Percentiles rank a stretch among this genome's conserved stretches.
These are phyloP conservation scores for Hymenoscyphus linearis DNA, from an alignment of 2,329 filamentous ascomycete species.

Conservation along the genomic window DNA sequence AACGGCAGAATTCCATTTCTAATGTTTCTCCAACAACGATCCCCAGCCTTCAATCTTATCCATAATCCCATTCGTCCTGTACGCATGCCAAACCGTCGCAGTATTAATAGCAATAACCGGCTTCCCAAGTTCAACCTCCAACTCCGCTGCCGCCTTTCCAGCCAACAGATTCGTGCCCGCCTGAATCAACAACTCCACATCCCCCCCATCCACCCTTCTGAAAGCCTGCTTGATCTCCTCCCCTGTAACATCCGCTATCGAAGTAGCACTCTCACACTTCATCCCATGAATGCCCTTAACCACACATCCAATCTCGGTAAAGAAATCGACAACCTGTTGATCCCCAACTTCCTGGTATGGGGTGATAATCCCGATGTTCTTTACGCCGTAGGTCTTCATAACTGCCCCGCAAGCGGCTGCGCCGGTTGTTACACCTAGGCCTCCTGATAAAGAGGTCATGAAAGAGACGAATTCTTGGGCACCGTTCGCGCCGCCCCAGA, in stretches of 20 bases:
- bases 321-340: constrained; percentile 31
- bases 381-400: constrained; percentile 27
- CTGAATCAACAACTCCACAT: constrained; percentile 30
- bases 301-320: constrained; percentile 30
- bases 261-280: constrained; percentile 27
- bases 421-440: constrained; percentile 30
- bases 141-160: constrained; percentile 26
- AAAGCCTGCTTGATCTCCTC: constrained; percentile 30
- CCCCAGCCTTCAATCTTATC: constrained; percentile 24
- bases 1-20: background rate
- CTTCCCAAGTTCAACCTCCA: constrained; percentile 29
- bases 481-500: constrained; percentile 32
- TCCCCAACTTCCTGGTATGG: constrained; percentile 32
- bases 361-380: constrained; percentile 31
- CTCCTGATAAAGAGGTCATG: constrained; percentile 29
- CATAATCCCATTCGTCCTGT: constrained; percentile 26
- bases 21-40: constrained; percentile 16
- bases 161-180: constrained; percentile 34
- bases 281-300: constrained; percentile 29
- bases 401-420: constrained; percentile 30
- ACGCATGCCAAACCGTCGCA: constrained; percentile 32
- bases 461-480: constrained; percentile 30
- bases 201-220: constrained; percentile 21
- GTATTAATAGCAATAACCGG: constrained; percentile 32
- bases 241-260: constrained; percentile 31